A percentile compares a stretch with the other conserved stretches of the same genome.
These are phyloP conservation scores for Westerdykella aurantiaca DNA, from an alignment of 2,329 filamentous ascomycete genomes.

Conservation along the genomic window DNA sequence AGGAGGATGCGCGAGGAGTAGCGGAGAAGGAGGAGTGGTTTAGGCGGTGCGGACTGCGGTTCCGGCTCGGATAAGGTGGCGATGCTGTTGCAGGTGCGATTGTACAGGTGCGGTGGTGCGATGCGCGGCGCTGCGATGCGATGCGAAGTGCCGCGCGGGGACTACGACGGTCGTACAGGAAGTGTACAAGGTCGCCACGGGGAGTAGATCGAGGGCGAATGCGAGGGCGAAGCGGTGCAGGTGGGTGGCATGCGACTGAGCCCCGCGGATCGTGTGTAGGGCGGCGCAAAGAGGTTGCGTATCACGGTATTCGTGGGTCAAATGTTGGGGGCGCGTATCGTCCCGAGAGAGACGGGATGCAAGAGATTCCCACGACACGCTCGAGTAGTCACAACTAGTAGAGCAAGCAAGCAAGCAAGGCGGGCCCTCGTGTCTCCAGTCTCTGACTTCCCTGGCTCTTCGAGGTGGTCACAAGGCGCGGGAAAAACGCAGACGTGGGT, in stretches of 20 bases:
- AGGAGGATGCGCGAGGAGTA: conserved; percentile 24
- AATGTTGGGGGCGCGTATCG: too few species aligned
- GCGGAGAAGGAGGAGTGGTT: conserved; percentile 1
- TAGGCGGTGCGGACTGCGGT: background rate
- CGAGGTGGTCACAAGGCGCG: conserved; percentile 20
- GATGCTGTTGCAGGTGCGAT: background rate
- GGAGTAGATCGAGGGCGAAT: background rate
- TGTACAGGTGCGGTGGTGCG: background rate
- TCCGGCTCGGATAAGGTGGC: background rate
- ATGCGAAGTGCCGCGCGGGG: background rate
- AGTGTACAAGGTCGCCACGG: background rate
- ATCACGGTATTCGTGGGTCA: too few species aligned
- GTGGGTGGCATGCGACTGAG: too few species aligned
- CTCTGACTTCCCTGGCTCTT: background rate
- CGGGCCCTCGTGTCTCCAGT: too few species aligned
- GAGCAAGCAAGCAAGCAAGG: background rate
- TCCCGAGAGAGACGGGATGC: too few species aligned
- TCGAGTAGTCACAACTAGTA: too few species aligned
- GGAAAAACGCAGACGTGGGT: conserved; percentile 5
- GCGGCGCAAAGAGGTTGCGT: too few species aligned
- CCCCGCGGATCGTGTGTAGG: too few species aligned
- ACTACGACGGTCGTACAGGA: background rate
- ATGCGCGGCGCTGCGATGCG: background rate
- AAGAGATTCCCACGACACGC: too few species aligned
- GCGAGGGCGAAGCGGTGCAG: background rate